Evolutionary conservation across 2,329 filamentous ascomycete species (phyloP), one percentile per base, ranked within the genome.

Genomic region (Arachnomyces sp.): DNA sequence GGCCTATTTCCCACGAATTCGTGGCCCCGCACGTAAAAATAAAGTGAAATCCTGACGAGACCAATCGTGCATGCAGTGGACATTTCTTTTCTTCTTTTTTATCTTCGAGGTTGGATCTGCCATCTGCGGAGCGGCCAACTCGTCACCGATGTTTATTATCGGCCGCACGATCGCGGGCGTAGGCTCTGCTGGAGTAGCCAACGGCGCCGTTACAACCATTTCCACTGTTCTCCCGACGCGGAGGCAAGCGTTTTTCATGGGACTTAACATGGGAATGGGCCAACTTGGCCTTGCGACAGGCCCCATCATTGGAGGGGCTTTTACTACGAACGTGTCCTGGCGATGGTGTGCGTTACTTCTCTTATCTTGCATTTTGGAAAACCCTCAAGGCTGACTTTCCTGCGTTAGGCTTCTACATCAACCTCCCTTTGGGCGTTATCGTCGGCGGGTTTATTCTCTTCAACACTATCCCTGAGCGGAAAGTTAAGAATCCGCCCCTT

Each of bases 301-400:
- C 0, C 66, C 67, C 0, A 43, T 70, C 3, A 44, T 71, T 11
- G 66, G 67, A 5, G 67, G 66, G 11, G 61, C 51, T 2, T 54
- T 70, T 11, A 68, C 66, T 0, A 47, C 61, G 28, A 50, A 59
- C 14, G 52, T 52, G 0, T 53, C 53, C 2, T 70, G 66, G 66
- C 52, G 64, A 28, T 66, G 63, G 61, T 65, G 59, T 60, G 50
- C 25, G 59, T 57, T 39, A 20, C 17, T 36, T 38, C 30, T 5
- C n/a, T 25, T 25, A 25, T 25, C 5, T 25, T 25, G 20, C 20
- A n/a, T 25, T 25, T 25, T 25, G 20, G 9, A 25, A 25, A 25
- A 5, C 20, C 9, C 20, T 9, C 5, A 25, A 25, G 20, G 20
- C 9, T 31, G 13, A 29, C 14, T 36, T 25, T 31, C 20, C 17